These are phyloP conservation scores for Melaleuca quinquenervia DNA, from an alignment of 345 rosid genomes.

Conservation along the genomic window DNA sequence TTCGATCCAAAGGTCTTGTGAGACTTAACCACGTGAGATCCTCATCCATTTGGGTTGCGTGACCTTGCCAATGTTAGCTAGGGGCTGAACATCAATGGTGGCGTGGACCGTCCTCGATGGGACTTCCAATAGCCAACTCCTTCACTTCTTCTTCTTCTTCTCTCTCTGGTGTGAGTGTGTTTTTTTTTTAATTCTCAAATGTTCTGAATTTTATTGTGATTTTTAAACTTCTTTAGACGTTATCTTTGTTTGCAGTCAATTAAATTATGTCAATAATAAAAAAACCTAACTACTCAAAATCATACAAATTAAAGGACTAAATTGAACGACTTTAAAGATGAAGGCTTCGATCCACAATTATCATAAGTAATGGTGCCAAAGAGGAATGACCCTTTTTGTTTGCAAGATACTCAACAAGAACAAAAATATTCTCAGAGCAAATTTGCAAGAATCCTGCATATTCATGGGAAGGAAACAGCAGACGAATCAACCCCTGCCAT, in stretches of 20 bases:
- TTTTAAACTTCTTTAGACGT: neutral
- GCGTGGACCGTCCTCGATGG: too few species aligned
- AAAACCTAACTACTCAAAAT: neutral
- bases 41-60: neutral
- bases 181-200: neutral
- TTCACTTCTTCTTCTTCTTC: neutral
- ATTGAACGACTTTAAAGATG: neutral
- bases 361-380: neutral
- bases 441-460: neutral
- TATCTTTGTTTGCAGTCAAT: neutral
- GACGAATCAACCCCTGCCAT: neutral
- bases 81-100: too few species aligned
- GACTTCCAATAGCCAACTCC: neutral
- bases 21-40: neutral
- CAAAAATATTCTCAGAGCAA: neutral
- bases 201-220: neutral
- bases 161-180: too few species aligned
- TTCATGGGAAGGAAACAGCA: neutral
- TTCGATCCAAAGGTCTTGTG: neutral
- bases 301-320: neutral
- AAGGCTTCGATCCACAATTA: neutral
- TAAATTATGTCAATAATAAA: neutral
- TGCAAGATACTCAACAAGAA: neutral
- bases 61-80: too few species aligned
- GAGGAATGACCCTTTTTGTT: neutral